Evolutionary conservation across 495 filamentous ascomycete genomes (phyloP).

Genomic region (Hypomontagnella submonticulosa): DNA sequence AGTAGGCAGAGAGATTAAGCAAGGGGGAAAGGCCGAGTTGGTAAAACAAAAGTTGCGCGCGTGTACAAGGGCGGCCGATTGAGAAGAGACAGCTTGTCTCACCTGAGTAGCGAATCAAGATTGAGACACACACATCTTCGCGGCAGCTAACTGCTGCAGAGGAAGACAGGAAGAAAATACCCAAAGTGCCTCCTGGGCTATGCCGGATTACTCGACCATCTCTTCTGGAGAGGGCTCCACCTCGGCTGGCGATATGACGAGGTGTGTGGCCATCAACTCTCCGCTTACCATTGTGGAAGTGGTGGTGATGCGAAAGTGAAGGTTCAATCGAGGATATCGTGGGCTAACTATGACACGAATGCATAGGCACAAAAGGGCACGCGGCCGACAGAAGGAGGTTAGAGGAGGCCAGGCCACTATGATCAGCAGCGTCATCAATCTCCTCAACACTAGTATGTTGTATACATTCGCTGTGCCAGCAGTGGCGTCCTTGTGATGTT

Average conservation of each 20-base stretch:
- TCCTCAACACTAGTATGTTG: conserved; percentile 88
- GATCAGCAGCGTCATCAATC: conserved; percentile 91
- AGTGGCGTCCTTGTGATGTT: not conserved
- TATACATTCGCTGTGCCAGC: not conserved
- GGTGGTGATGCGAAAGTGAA: not conserved
- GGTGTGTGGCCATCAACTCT: conserved; percentile 40
- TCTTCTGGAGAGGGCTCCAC: conserved; percentile 49
- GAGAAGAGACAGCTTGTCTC: conserved; percentile 13
- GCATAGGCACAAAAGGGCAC: conserved; percentile 50
- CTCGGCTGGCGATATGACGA: conserved; percentile 54
- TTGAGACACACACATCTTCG: conserved; percentile 22
- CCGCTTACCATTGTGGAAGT: not conserved
- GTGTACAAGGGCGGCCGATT: conserved; percentile 19
- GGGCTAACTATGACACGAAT: conserved; percentile 3
- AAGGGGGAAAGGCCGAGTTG: not conserved
- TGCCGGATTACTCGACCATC: conserved; percentile 59
- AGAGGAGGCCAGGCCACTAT: conserved; percentile 81
- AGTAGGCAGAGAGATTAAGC: not conserved
- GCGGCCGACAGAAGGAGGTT: conserved; percentile 52
- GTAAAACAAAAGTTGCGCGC: conserved; percentile 14
- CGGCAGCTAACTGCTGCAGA: conserved; percentile 17
- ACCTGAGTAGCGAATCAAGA: conserved; percentile 10
- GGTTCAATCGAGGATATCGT: not conserved
- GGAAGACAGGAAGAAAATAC: conserved; percentile 12
- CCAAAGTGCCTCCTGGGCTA: conserved; percentile 41